These are phyloP conservation scores for Wallemia hederae DNA, from an alignment of 1,284 basidiomycete species.

Conservation along the genomic window DNA sequence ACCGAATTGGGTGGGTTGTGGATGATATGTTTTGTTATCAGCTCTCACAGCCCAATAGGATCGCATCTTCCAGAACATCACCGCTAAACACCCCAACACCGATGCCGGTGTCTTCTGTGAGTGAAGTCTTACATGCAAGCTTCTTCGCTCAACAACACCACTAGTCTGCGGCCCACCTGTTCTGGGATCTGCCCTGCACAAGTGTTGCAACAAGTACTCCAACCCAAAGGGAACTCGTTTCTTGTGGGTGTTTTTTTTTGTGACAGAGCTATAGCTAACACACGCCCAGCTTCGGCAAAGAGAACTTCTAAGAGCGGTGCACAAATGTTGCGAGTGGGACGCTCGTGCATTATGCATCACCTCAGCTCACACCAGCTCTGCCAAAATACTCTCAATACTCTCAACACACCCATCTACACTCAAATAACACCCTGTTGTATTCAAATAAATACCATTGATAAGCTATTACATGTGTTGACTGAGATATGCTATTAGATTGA, in stretches of 20 bases:
- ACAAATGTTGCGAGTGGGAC: too few relatives aligned
- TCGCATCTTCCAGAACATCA: conserved; percentile 40
- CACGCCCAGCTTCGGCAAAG: background rate
- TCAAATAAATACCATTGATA: too few relatives aligned
- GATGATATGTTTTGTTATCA: background rate
- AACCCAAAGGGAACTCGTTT: conserved; percentile 45
- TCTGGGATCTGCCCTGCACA: conserved; percentile 37
- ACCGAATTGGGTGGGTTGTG: conserved; percentile 26
- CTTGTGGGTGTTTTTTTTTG: conserved; percentile 28
- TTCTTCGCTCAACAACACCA: background rate
- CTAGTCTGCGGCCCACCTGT: conserved; percentile 33
- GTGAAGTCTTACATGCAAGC: conserved; percentile 3
- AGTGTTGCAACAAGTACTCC: conserved; percentile 59
- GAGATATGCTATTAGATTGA: too few relatives aligned
- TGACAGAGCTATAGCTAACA: too few relatives aligned
- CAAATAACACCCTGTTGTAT: too few relatives aligned
- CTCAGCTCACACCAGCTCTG: too few relatives aligned
- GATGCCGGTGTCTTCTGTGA: conserved; percentile 37
- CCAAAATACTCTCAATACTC: too few relatives aligned
- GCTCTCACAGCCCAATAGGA: conserved; percentile 16
- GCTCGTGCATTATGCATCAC: too few relatives aligned
- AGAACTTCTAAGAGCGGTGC: background rate
- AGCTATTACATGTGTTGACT: too few relatives aligned
- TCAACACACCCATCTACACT: too few relatives aligned
- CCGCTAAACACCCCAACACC: conserved; percentile 47